Percentiles rank a stretch among this genome's conserved stretches.
Conservation (phyloP, 2,329 filamentous ascomycete genomes). For the Cytospora piceicola region DNA sequence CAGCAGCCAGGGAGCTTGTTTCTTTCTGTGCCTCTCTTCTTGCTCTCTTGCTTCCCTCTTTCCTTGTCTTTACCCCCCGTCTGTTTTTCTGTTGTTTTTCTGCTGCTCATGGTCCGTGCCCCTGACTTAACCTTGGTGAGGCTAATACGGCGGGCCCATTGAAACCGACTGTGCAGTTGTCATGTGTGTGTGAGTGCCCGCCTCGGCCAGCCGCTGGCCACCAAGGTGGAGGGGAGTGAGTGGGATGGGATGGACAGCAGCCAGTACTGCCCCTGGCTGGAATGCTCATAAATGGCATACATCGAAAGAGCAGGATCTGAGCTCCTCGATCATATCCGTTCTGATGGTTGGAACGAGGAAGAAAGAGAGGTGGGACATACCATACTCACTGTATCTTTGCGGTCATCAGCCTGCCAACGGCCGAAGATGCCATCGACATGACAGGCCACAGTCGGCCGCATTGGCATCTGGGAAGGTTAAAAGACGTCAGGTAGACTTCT, state of each 20-base stretch:
- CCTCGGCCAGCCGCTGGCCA: conserved; percentile 7
- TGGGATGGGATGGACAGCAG: background rate
- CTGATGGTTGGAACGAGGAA: background rate
- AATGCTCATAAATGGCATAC: conserved; percentile 7
- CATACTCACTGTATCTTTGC: conserved; percentile 18
- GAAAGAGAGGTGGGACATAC: conserved; percentile 14
- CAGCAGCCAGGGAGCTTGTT: background rate
- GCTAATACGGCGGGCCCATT: conserved; percentile 21
- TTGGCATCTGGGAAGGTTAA: conserved; percentile 10
- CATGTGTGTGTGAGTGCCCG: conserved; percentile 2
- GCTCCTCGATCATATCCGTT: background rate
- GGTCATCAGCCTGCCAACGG: conserved; percentile 18
- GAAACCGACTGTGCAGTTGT: conserved; percentile 24
- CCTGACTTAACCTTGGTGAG: background rate
- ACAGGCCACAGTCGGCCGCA: conserved; percentile 21
- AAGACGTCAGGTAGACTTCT: conserved; percentile 16
- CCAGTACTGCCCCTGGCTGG: background rate
- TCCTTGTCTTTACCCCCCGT: background rate
- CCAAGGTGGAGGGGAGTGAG: background rate
- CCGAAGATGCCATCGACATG: conserved; percentile 14
- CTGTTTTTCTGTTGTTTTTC: background rate
- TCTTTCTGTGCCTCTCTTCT: background rate
- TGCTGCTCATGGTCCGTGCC: conserved; percentile 19
- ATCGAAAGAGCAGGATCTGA: conserved; percentile 2
- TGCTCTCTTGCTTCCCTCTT: no score